phyloP scores from a whole-genome alignment of 208 protist species.

The Herpetomonas muscarum region DNA sequence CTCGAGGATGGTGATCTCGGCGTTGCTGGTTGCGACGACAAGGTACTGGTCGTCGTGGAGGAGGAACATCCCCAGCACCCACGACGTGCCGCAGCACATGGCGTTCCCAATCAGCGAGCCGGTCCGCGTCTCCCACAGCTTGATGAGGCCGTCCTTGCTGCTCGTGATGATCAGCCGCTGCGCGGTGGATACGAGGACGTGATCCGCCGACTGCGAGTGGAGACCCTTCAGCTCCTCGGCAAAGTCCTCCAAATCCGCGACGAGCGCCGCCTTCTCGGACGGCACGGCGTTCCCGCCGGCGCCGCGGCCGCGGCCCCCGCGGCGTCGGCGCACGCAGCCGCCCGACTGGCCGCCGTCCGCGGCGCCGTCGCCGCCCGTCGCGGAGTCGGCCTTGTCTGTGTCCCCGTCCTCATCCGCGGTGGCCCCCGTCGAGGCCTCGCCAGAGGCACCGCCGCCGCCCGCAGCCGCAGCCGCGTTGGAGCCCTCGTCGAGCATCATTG shows the following conservation, averaged over 20 bases:
- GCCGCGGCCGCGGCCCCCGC: constrained; percentile 6
- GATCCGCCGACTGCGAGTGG: constrained; percentile 61
- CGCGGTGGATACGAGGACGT: constrained; percentile 38
- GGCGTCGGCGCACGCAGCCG: constrained; percentile 5
- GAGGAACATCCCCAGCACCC: constrained; percentile 73
- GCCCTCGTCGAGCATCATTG: constrained; percentile 43
- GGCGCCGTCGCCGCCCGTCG: constrained; percentile 3
- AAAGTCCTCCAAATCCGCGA: constrained; percentile 34
- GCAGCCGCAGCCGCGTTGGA: constrained; percentile 3
- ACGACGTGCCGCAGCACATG: constrained; percentile 60
- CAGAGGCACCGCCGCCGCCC: not conserved
- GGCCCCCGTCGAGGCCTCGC: not conserved
- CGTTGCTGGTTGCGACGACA: constrained; percentile 70
- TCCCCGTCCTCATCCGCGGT: not conserved
- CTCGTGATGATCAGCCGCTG: constrained; percentile 49
- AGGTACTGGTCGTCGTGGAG: constrained; percentile 70
- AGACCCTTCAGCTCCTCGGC: constrained; percentile 39
- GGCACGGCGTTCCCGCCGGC: constrained; percentile 15
- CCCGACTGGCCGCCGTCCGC: constrained; percentile 25
- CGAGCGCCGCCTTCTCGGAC: constrained; percentile 10
- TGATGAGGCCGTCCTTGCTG: constrained; percentile 79
- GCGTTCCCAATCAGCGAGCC: constrained; percentile 60
- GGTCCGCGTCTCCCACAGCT: constrained; percentile 60
- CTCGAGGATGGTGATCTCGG: constrained; percentile 80
- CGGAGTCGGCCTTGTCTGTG: not conserved